Base-by-base conservation (phyloP, 2,329 filamentous ascomycete genomes). In the Diaporthe citri region DNA sequence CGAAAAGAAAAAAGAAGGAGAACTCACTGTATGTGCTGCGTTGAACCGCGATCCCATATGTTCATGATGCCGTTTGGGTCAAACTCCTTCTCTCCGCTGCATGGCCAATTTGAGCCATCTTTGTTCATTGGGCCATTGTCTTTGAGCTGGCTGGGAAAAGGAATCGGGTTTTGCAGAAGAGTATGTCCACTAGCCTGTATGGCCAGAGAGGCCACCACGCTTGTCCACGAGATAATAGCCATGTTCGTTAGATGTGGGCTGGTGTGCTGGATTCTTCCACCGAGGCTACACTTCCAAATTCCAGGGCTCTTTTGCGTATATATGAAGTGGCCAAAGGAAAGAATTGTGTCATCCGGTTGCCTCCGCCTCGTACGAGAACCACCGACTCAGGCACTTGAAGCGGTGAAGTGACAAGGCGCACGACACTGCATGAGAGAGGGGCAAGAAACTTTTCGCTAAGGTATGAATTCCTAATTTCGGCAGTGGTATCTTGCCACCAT, bases 1-100 rank as follows among this genome's bases (percentile, higher is more conserved):
- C 4, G 48, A 10, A 9, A 48, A 0, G 3, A 34, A 8, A 4
- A 10, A 17, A 20, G 5, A n/a, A 6, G 5, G 1, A n/a, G 20
- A 41, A 52, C 64, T 28, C 17, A 69, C 64, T 69, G 64, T 13
- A 69, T 28, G 17, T 69, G 64, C 17, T 69, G 64, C 7, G 34
- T 28, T 5, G 64, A 69, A 15, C 64, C 64, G 9, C 64, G 64
- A 0, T 69, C 64, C 64, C 64, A 69, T 13, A 55, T 15, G 34
- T 69, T 69, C 64, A 69, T 69, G 34, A 69, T 69, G 2, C 64
- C 64, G 41, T 69, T 36, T 28, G 64, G 64, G 9, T 52, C 34
- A 22, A 69, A 69, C 1, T 69, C 64, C 9, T n/a, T 69, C 34
- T 69, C 64, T 20, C 64, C 64, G 2, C 17, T 55, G 48, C 64